A percentile compares a stretch with the other conserved stretches of the same genome.
These are phyloP conservation scores for Aspergillus sp. DNA, from an alignment of 2,329 filamentous ascomycete species.

Conservation along the genomic window DNA sequence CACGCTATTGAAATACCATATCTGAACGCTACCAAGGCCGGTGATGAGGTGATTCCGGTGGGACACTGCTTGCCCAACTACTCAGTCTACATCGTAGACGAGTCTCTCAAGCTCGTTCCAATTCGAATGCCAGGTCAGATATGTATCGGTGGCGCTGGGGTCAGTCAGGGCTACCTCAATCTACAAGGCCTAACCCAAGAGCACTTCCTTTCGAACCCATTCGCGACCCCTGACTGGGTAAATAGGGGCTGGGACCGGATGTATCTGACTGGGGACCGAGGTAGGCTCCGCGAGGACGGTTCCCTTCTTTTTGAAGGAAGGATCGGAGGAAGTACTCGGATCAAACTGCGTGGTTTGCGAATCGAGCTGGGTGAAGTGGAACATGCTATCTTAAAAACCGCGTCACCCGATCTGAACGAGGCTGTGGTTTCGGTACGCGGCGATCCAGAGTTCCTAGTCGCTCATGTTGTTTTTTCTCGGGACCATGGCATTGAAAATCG, in stretches of 20 bases:
- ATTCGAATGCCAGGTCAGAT: constrained; percentile 46
- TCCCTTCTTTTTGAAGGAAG: constrained; percentile 21
- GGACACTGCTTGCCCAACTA: constrained; percentile 36
- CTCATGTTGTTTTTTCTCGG: constrained; percentile 30
- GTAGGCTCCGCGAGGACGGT: constrained; percentile 19
- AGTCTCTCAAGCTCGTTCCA: constrained; percentile 37
- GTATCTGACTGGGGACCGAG: constrained; percentile 25
- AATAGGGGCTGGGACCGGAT: constrained; percentile 12
- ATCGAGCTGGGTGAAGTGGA: constrained; percentile 50
- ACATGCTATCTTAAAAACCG: constrained; percentile 23
- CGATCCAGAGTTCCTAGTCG: constrained; percentile 29
- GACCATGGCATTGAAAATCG: neutral
- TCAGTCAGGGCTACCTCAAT: constrained; percentile 22
- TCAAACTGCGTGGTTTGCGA: constrained; percentile 23
- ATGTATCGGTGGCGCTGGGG: constrained; percentile 34
- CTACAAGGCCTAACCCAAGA: constrained; percentile 5
- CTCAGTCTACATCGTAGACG: constrained; percentile 37
- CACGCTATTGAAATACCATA: constrained; percentile 16
- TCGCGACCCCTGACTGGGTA: neutral
- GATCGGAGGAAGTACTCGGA: constrained; percentile 16
- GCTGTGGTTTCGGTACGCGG: constrained; percentile 29
- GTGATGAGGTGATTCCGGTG: neutral
- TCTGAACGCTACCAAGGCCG: neutral
- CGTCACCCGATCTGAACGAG: constrained; percentile 23
- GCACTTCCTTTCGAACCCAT: constrained; percentile 10